Base-by-base conservation (phyloP, 176 grass and related monocot genomes). In the Thalia dealbata region DNA sequence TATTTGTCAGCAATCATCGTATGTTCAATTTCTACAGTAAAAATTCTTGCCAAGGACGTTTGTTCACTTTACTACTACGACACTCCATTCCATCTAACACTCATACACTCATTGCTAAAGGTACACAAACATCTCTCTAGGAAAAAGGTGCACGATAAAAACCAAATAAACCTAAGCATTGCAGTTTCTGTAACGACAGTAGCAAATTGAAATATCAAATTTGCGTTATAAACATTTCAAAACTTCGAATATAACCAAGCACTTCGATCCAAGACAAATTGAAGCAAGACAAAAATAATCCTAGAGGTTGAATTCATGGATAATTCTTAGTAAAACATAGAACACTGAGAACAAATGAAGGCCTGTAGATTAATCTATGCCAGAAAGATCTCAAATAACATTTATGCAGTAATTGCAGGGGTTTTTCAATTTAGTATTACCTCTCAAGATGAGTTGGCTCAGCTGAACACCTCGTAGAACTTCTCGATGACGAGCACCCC, bases 381-480 rank as follows among this genome's bases (percentile, higher is more conserved):
- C 25, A 16, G 6, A 66, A 38, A 32, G 26, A 66, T 32, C 27
- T 16, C 6, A 50, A 52, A 67, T 18, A 52, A 52, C 46, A 52
- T 7, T 6, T 18, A 67, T 46, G 22, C 30, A n/a, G 22, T 52
- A n/a, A 21, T 52, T 27, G 7, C 25, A 29, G 16, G 48, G 13
- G 23, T 52, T 22, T 24, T 51, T 72, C 43, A 0, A 51, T 24
- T 71, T 38, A 38, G 32, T 38, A 38, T 62, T 75, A 75, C 56
- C 73, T 75, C 58, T 23, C 25, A 6, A 38, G 32, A 38, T 4
- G 2, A 28, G 28, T 21, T 14, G 2, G 41, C 9, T 85, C 83
- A 99, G 82, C 83, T 79, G 71, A 99, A 99, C 29, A 99, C 74
- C 77, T 99, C 95, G 44, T 99, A 99, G 64, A 99, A 99, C 83